Conservation (phyloP, 176 grass and related monocot species). For the Triticum monococcum region DNA sequence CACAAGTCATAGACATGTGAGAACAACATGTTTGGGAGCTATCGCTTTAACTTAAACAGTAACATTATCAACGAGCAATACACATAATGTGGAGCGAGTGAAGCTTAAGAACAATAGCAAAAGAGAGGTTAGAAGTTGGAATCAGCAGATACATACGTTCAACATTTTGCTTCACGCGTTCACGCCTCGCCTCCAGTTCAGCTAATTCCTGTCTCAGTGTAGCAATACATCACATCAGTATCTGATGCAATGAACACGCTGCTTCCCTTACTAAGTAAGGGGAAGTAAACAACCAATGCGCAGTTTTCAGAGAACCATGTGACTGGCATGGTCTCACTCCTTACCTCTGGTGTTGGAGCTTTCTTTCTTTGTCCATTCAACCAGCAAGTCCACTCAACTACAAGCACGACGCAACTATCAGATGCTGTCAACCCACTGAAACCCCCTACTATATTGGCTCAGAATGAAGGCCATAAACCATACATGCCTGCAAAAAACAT, state of each 20-base stretch:
- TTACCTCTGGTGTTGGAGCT: conserved; percentile 80
- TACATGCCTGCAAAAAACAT: conserved; percentile 48
- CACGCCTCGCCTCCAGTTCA: conserved; percentile 75
- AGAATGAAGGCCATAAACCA: conserved; percentile 29
- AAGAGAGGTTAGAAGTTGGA: background rate
- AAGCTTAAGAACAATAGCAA: background rate
- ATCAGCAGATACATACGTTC: conserved; percentile 48
- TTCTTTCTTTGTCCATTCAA: conserved; percentile 95
- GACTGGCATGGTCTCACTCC: background rate
- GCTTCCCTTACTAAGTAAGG: background rate
- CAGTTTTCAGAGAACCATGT: background rate
- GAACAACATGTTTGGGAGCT: no score
- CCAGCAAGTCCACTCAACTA: conserved; percentile 99
- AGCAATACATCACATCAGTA: conserved; percentile 6
- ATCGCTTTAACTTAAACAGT: no score
- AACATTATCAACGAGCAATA: background rate
- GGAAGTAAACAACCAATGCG: background rate
- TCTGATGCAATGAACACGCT: background rate
- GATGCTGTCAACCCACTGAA: background rate
- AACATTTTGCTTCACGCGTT: conserved; percentile 76
- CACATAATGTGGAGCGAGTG: background rate
- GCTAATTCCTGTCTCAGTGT: conserved; percentile 58
- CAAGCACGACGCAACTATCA: conserved; percentile 32
- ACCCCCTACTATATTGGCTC: background rate
- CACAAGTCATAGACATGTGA: background rate